Evolutionary conservation across 768 basidiomycete genomes (phyloP).

Genomic region (Gloeostereum incarnatum): DNA sequence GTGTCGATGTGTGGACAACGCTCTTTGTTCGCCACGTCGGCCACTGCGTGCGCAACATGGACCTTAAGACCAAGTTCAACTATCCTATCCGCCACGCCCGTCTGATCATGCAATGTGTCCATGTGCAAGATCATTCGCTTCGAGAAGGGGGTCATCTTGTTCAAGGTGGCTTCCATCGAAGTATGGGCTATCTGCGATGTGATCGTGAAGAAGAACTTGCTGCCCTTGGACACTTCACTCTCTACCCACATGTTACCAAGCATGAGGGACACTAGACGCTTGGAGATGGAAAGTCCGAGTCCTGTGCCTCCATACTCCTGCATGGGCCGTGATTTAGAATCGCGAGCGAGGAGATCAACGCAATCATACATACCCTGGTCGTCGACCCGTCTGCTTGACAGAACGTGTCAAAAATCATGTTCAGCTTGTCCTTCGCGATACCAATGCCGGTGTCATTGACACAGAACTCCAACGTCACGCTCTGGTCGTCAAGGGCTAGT

Average conservation of each 20-base stretch:
- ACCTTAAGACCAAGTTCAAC: constrained; percentile 72
- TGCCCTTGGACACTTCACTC: constrained; percentile 86
- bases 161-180: constrained; percentile 60
- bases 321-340: constrained; percentile 6
- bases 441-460: constrained; percentile 98
- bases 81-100: constrained; percentile 69
- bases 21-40: constrained; percentile 75
- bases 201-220: constrained; percentile 96
- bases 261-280: constrained; percentile 95
- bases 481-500: constrained; percentile 69
- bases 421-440: constrained; percentile 96
- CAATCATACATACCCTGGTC: constrained; percentile 57
- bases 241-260: constrained; percentile 99
- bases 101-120: constrained; percentile 72
- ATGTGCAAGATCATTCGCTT: constrained; percentile 88
- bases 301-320: constrained; percentile 98
- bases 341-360: constrained; percentile 6
- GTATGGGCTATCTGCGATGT: constrained; percentile 74
- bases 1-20: constrained; percentile 87
- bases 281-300: constrained; percentile 93
- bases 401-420: constrained; percentile 98
- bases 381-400: constrained; percentile 98
- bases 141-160: constrained; percentile 80
- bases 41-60: constrained; percentile 67
- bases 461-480: constrained; percentile 91